These are phyloP conservation scores for Chlamydomonas schloesseri DNA, from an alignment of 139 green algal genomes.

Conservation along the genomic window DNA sequence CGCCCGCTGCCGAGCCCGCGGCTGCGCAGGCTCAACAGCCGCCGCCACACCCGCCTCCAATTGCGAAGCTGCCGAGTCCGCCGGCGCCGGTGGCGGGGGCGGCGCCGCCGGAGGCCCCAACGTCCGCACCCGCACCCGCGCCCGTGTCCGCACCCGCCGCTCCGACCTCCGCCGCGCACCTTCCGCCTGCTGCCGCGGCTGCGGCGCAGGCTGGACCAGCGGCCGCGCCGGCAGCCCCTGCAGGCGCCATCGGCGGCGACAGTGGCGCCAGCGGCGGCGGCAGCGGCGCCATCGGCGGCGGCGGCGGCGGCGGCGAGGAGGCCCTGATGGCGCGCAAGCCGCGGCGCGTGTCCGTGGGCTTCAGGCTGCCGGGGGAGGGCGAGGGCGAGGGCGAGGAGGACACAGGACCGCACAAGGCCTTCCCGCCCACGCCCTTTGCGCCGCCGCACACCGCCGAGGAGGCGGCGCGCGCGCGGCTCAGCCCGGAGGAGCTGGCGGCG, in stretches of 20 bases:
- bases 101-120: not conserved
- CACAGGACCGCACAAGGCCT: not conserved
- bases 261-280: no score
- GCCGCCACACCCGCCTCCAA: no score
- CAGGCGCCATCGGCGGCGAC: no score
- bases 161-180: not conserved
- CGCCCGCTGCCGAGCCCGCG: not conserved
- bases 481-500: not conserved
- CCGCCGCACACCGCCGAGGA: conserved; percentile 5
- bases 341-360: not conserved
- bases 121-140: not conserved
- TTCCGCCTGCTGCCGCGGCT: not conserved
- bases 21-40: no score
- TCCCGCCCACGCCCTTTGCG: not conserved
- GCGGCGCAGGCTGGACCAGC: no score
- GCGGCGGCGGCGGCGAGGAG: not conserved
- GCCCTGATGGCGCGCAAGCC: not conserved
- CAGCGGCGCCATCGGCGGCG: not conserved
- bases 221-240: no score
- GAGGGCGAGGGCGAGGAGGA: not conserved
- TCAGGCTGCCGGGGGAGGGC: not conserved
- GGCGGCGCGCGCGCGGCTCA: not conserved
- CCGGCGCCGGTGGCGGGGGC: not conserved
- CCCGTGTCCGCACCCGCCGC: not conserved
- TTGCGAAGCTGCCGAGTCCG: no score